Evolutionary conservation across 106 monocot genomes (phyloP).

Genomic region (Dioscorea zingiberensis): DNA sequence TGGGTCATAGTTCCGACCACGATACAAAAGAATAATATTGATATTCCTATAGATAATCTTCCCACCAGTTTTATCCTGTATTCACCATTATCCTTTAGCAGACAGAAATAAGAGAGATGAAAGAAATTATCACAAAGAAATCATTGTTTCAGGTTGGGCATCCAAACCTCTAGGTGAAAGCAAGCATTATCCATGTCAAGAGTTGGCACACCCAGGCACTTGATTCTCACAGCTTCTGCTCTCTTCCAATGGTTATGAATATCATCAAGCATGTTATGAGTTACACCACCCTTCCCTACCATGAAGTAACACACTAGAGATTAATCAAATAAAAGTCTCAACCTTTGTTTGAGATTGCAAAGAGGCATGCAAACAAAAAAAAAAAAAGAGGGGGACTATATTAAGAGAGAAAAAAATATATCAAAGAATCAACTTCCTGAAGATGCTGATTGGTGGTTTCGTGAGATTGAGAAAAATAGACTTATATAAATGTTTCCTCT

Average conservation of each 20-base stretch:
- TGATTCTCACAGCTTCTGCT: conserved; percentile 87
- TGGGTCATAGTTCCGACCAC: conserved; percentile 76
- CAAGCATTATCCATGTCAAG: conserved; percentile 91
- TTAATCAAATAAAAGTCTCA: not conserved
- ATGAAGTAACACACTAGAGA: not conserved
- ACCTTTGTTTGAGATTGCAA: no score
- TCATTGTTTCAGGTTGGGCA: not conserved
- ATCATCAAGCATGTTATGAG: conserved; percentile 88
- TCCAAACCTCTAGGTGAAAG: conserved; percentile 81
- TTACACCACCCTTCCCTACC: conserved; percentile 74
- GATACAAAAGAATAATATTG: conserved; percentile 73
- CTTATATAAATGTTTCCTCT: no score
- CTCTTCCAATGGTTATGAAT: conserved; percentile 90
- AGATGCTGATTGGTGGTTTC: no score
- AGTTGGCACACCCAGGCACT: conserved; percentile 84
- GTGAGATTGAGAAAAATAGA: no score
- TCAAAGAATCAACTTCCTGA: no score
- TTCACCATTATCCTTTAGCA: not conserved
- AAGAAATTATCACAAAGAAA: not conserved
- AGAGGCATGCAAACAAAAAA: no score
- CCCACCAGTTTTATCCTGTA: conserved; percentile 92
- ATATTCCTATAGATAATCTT: conserved; percentile 55
- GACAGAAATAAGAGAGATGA: not conserved
- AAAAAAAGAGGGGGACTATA: no score
- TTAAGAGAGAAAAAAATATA: no score